These are phyloP conservation scores for Syzygium grande DNA, from an alignment of 345 rosid genomes.

Conservation along the genomic window DNA sequence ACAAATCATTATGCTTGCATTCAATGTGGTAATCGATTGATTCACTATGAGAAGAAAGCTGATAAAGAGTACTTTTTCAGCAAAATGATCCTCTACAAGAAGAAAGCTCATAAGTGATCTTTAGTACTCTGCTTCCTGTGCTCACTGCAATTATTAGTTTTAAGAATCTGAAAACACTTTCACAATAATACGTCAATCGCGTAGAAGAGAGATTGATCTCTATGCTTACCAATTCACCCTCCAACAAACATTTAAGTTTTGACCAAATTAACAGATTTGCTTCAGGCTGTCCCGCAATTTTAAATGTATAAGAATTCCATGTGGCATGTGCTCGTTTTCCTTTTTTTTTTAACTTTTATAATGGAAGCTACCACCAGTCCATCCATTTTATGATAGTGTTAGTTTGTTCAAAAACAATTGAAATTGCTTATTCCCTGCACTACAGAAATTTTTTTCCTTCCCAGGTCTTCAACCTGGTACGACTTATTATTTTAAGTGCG, in stretches of 20 bases:
- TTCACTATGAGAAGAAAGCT: not conserved
- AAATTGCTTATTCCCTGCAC: too few species aligned
- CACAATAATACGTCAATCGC: not conserved
- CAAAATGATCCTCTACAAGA: not conserved
- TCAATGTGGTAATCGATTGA: too few species aligned
- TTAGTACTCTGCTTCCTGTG: not conserved
- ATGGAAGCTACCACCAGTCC: not conserved
- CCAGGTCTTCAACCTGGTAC: conserved; percentile 62
- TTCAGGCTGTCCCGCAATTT: too few species aligned
- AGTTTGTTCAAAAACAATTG: not conserved
- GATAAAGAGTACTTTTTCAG: not conserved
- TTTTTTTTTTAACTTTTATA: too few species aligned
- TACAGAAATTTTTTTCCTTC: not conserved
- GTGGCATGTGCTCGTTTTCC: not conserved
- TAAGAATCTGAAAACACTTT: not conserved
- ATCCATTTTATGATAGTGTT: not conserved
- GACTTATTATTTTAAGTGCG: conserved; percentile 64
- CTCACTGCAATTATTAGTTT: not conserved
- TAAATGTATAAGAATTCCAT: not conserved
- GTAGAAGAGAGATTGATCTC: not conserved
- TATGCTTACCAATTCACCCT: not conserved
- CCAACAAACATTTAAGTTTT: not conserved
- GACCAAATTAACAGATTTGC: not conserved
- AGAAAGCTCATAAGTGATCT: not conserved
- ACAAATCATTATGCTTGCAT: too few species aligned